Base-by-base conservation (phyloP, 768 basidiomycete genomes). In the Hygrocybe coccinea region DNA sequence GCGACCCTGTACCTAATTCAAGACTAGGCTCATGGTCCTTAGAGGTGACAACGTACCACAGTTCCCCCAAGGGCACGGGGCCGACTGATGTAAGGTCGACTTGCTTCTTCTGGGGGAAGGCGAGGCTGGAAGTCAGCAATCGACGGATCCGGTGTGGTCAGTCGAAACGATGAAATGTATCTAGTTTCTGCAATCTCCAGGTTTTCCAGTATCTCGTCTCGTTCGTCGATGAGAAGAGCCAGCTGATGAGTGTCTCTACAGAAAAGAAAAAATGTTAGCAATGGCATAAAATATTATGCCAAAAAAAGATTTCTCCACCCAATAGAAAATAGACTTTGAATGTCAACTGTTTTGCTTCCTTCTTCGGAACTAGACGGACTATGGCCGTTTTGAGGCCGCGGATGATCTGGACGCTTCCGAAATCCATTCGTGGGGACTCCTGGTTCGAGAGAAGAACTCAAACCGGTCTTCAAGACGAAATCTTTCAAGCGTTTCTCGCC, bases 101-200 rank as follows among this genome's bases (percentile, higher is more conserved):
- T 71, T 9, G 78, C 70, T 38, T 78, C 70, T 21, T 70, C 54
- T 4, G 71, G 71, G 36, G 75, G 74, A 11, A 71, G 61, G 4
- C 74, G 67, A 7, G 79, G 76, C 57, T 79, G 73, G 50, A 79
- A 79, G 65, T 87, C 84, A 11, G 79, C 73, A 52, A 87, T 75
- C 6, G 87, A 87, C 17, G 86, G 86, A 55, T 87, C 86, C 3
- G 87, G 86, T 0, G 86, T 89, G 0, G 84, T 82, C 9, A 87
- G 71, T 14, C 81, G 75, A 74, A 91, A 91, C 4, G 86, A 90
- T 54, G 76, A 76, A 59, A 89, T 89, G 62, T 90, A 93, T 62
- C 78, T 80, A 10, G 85, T 81, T 71, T 91, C 89, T 10, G 89
- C 87, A 51, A 85, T 81, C 72, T 92, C 89, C 8, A 92, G 76